Conservation (phyloP, 352 stramenopile species). For the Aphanomyces euteiches region DNA sequence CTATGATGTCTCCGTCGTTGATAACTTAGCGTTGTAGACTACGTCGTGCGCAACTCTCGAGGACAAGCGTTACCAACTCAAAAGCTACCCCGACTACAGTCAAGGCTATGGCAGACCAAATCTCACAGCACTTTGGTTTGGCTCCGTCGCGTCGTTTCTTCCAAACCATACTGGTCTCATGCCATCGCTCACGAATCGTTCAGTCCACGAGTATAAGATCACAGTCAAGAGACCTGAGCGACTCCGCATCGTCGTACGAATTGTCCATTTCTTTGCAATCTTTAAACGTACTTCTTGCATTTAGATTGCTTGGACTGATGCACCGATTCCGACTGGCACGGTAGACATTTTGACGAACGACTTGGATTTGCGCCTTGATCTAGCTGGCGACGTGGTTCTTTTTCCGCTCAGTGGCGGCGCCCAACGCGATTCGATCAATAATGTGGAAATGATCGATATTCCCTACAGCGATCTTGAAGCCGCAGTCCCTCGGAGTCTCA, state of each 20-base stretch:
- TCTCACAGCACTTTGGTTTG: constrained; percentile 52
- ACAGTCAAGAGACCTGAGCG: constrained; percentile 51
- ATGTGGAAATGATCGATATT: constrained; percentile 75
- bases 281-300: no score
- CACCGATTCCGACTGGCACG: constrained; percentile 42
- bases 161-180: constrained; percentile 35
- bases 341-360: constrained; percentile 62
- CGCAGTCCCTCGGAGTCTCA: background rate
- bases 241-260: constrained; percentile 46
- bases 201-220: constrained; percentile 37
- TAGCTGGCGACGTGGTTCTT: constrained; percentile 45
- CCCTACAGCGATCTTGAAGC: constrained; percentile 44
- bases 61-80: constrained; percentile 35
- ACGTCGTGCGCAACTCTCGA: constrained; percentile 57
- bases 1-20: background rate
- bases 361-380: constrained; percentile 55
- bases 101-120: constrained; percentile 77
- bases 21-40: constrained; percentile 41
- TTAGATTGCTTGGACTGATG: constrained; percentile 63
- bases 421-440: constrained; percentile 56
- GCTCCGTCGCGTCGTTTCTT: constrained; percentile 35
- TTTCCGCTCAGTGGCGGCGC: constrained; percentile 61
- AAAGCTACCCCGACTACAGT: constrained; percentile 56
- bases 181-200: constrained; percentile 2
- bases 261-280: no score